Evolutionary conservation across 441 rosid species (phyloP).

Genomic region (Omphalea diandra): DNA sequence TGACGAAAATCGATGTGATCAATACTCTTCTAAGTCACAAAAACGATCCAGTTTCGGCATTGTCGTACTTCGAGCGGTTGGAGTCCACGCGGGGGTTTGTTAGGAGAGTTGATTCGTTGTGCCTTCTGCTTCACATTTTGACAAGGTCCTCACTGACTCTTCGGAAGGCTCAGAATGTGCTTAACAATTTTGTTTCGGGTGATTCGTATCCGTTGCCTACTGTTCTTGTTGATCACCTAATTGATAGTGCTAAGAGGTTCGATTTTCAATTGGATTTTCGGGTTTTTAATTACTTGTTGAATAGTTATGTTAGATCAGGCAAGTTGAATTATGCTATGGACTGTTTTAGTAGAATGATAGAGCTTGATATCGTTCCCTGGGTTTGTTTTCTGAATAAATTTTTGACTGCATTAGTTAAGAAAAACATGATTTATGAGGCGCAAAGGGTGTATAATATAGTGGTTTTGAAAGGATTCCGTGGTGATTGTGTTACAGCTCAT

Average conservation of each 20-base stretch:
- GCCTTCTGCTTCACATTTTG: constrained; percentile 59
- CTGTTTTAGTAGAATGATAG: constrained; percentile 45
- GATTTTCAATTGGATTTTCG: constrained; percentile 32
- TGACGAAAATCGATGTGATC: constrained; percentile 34
- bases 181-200: constrained; percentile 34
- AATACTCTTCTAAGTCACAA: constrained; percentile 40
- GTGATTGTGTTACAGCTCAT: constrained; percentile 43
- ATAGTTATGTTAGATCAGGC: constrained; percentile 41
- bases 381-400: constrained; percentile 31
- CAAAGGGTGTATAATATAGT: constrained; percentile 44
- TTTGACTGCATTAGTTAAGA: constrained; percentile 40
- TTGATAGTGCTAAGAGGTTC: constrained; percentile 38
- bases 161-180: constrained; percentile 34
- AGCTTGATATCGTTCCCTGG: constrained; percentile 35
- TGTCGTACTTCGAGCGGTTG: constrained; percentile 36
- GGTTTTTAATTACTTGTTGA: constrained; percentile 52
- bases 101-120: constrained; percentile 40
- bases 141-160: constrained; percentile 28
- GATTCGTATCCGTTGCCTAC: constrained; percentile 36
- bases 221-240: constrained; percentile 37
- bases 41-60: constrained; percentile 44
- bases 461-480: constrained; percentile 42
- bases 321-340: constrained; percentile 40
- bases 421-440: constrained; percentile 37
- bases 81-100: constrained; percentile 38